A percentile compares a stretch with the other conserved stretches of the same genome.
phyloP scores from a whole-genome alignment of 2,329 filamentous ascomycete genomes.

The Sporothrix brunneoviolacea region DNA sequence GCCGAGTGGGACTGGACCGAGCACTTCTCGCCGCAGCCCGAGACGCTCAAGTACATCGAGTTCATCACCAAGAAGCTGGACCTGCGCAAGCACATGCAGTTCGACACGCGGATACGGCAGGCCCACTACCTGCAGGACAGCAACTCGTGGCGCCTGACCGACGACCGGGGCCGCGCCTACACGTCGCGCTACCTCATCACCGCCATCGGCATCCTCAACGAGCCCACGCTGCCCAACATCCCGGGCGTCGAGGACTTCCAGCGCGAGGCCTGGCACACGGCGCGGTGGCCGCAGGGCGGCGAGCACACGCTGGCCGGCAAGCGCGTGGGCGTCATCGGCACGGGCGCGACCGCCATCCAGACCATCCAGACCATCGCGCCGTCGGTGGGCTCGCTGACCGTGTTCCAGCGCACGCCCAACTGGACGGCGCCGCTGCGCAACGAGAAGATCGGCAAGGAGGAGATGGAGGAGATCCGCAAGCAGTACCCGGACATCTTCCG shows the following conservation, averaged over 20 bases:
- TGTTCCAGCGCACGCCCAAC: constrained; percentile 55
- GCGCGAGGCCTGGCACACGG: constrained; percentile 16
- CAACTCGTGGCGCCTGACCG: constrained; percentile 33
- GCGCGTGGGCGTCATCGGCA: constrained; percentile 18
- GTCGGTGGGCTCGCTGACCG: constrained; percentile 27
- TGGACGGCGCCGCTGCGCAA: constrained; percentile 53
- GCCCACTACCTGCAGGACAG: constrained; percentile 32
- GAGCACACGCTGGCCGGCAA: constrained; percentile 14
- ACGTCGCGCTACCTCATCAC: constrained; percentile 39
- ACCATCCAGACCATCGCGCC: constrained; percentile 21
- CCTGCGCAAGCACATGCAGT: constrained; percentile 38
- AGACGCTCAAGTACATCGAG: constrained; percentile 41
- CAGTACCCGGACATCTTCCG: constrained; percentile 37
- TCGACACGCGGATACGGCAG: constrained; percentile 35
- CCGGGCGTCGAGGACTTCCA: constrained; percentile 21
- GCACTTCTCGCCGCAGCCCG: constrained; percentile 32
- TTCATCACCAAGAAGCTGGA: constrained; percentile 37
- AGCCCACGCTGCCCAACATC: constrained; percentile 34
- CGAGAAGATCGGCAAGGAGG: constrained; percentile 34
- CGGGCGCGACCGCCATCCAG: constrained; percentile 20
- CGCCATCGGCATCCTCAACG: constrained; percentile 40
- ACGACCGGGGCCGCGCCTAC: constrained; percentile 32
- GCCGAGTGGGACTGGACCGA: constrained; percentile 39
- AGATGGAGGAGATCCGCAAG: constrained; percentile 35
- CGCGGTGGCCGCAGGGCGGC: constrained; percentile 13